A percentile compares a stretch with the other conserved stretches of the same genome.
These are phyloP conservation scores for Moringa oleifera DNA, from an alignment of 345 rosid species.

Conservation along the genomic window DNA sequence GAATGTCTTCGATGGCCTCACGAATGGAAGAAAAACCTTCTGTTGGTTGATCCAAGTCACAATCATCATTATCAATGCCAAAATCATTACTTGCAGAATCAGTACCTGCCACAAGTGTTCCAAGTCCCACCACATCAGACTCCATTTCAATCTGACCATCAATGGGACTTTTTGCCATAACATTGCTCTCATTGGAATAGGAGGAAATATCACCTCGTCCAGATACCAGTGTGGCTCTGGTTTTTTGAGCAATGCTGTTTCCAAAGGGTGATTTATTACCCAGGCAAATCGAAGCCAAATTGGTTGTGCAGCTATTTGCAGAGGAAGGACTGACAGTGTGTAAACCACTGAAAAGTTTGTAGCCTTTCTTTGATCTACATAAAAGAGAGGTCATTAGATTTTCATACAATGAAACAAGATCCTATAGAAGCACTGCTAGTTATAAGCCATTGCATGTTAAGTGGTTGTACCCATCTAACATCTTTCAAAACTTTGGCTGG, in stretches of 20 bases:
- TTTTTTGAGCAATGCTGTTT: slow-evolving; percentile 30
- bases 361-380: slow-evolving; percentile 36
- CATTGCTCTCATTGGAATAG: slow-evolving; percentile 28
- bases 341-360: slow-evolving; percentile 38
- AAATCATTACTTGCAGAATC: slow-evolving; percentile 35
- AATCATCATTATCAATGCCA: slow-evolving; percentile 49
- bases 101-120: slow-evolving; percentile 43
- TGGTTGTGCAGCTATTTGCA: slow-evolving; percentile 22
- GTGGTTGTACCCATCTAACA: no score
- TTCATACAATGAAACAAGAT: neutral
- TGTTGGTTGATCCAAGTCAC: slow-evolving; percentile 66
- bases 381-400: slow-evolving; percentile 16
- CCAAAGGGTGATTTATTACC: slow-evolving; percentile 28
- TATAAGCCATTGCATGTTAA: no score
- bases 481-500: no score
- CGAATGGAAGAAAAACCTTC: slow-evolving; percentile 73
- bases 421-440: no score
- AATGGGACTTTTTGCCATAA: slow-evolving; percentile 22
- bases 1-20: slow-evolving; percentile 85
- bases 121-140: slow-evolving; percentile 38
- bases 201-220: slow-evolving; percentile 58
- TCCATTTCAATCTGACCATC: slow-evolving; percentile 26
- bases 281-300: slow-evolving; percentile 20
- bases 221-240: slow-evolving; percentile 48
- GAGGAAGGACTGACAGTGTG: slow-evolving; percentile 19